These are phyloP conservation scores for Suillus clintonianus DNA, from an alignment of 768 basidiomycete species.

Conservation along the genomic window DNA sequence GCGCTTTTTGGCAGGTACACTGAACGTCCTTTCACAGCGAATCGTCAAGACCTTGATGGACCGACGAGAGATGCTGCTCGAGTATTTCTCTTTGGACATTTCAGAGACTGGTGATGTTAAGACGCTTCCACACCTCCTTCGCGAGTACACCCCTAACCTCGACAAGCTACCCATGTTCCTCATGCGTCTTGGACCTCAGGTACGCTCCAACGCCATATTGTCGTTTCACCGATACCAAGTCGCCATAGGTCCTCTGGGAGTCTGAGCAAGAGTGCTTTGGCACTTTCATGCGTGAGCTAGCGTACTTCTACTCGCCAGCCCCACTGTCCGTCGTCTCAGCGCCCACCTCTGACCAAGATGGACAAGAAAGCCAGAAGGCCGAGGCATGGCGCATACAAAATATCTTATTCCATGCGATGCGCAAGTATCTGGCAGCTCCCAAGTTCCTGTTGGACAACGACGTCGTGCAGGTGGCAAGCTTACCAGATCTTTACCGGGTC, in stretches of 20 bases:
- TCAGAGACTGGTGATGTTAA: conserved; percentile 66
- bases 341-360: conserved; percentile 32
- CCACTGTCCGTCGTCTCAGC: conserved; percentile 18
- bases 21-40: conserved; percentile 41
- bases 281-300: conserved; percentile 84
- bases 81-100: conserved; percentile 87
- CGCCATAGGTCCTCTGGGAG: conserved; percentile 80
- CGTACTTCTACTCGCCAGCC: conserved; percentile 82
- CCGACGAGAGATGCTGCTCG: conserved; percentile 81
- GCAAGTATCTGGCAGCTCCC: conserved; percentile 71
- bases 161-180: conserved; percentile 88
- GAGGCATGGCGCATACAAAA: conserved; percentile 90
- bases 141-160: conserved; percentile 88
- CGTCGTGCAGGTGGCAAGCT: conserved; percentile 84
- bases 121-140: conserved; percentile 78
- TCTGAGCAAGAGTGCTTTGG: conserved; percentile 85
- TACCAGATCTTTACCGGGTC: conserved; percentile 91
- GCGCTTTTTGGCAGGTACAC: not conserved
- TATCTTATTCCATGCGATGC: conserved; percentile 83
- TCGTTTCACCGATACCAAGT: conserved; percentile 4
- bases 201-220: conserved; percentile 26
- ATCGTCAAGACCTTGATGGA: conserved; percentile 62
- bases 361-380: conserved; percentile 49
- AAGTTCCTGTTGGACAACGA: conserved; percentile 68
- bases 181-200: conserved; percentile 92